phyloP scores from a whole-genome alignment of 192 early-diverging fungal species.

The Phycomyces blakesleeanus region DNA sequence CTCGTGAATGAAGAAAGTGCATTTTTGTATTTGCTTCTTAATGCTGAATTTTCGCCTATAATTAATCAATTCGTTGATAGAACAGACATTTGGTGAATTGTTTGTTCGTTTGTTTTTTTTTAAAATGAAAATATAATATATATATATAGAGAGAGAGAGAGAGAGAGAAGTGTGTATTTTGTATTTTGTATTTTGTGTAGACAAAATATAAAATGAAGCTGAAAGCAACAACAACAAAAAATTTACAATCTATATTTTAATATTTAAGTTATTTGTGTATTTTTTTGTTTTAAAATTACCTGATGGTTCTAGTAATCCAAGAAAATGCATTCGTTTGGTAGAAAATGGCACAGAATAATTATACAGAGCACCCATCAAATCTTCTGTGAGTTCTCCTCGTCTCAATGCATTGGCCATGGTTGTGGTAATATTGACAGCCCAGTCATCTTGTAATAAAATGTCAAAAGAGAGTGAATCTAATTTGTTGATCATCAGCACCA shows the following conservation, averaged over 20 bases:
- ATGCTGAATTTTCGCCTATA: background rate
- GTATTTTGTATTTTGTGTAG: too few relatives aligned
- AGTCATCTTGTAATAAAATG: conserved; percentile 5
- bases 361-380: background rate
- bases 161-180: background rate
- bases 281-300: too few relatives aligned
- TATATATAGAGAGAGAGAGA: too few relatives aligned
- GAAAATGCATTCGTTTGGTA: background rate
- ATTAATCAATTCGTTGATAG: background rate
- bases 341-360: background rate
- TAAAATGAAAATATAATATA: background rate
- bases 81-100: background rate
- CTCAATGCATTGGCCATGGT: background rate
- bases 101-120: too few relatives aligned
- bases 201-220: too few relatives aligned
- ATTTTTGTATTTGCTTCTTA: background rate
- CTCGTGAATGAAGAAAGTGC: conserved; percentile 2
- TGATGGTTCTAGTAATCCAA: background rate
- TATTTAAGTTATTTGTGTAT: too few relatives aligned
- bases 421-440: background rate
- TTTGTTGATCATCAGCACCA: too few relatives aligned
- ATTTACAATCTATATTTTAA: too few relatives aligned
- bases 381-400: background rate
- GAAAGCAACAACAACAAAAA: too few relatives aligned
- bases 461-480: conserved; percentile 1